These are phyloP conservation scores for Xylaria palmicola DNA, from an alignment of 495 filamentous ascomycete species.

Conservation along the genomic window DNA sequence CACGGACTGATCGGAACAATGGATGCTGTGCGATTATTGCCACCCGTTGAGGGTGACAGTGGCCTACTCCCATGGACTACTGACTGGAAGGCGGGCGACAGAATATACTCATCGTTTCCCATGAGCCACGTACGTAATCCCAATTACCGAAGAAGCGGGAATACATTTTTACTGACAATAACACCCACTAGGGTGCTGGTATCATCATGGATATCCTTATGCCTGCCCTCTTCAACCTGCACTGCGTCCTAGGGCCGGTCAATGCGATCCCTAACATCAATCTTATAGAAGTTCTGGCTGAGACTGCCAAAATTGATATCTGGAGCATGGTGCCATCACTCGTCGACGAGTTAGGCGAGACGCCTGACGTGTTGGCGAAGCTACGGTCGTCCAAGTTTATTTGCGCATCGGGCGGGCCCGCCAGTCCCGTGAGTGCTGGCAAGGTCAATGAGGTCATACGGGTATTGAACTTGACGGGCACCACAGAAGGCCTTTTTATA, in stretches of 20 bases:
- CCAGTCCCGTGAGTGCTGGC: conserved; percentile 23
- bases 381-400: conserved; percentile 31
- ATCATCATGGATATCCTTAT: conserved; percentile 32
- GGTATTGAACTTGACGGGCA: conserved; percentile 30
- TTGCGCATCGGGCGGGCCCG: conserved; percentile 34
- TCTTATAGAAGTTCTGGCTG: conserved; percentile 27
- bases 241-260: conserved; percentile 31
- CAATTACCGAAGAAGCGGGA: not conserved
- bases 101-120: conserved; percentile 33
- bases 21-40: conserved; percentile 23
- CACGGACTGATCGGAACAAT: conserved; percentile 22
- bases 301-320: conserved; percentile 28
- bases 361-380: conserved; percentile 26
- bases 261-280: conserved; percentile 28
- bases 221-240: conserved; percentile 25
- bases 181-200: conserved; percentile 29
- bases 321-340: conserved; percentile 35
- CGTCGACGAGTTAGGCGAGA: conserved; percentile 34
- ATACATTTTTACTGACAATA: not conserved
- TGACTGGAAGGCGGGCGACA: conserved; percentile 23
- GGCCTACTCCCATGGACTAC: conserved; percentile 22
- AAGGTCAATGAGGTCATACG: conserved; percentile 26
- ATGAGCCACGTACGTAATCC: conserved; percentile 31
- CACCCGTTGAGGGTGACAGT: conserved; percentile 23
- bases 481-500: conserved; percentile 32